Evolutionary conservation across 176 grass and related monocot species (phyloP).

Genomic region (Oryza longistaminata): DNA sequence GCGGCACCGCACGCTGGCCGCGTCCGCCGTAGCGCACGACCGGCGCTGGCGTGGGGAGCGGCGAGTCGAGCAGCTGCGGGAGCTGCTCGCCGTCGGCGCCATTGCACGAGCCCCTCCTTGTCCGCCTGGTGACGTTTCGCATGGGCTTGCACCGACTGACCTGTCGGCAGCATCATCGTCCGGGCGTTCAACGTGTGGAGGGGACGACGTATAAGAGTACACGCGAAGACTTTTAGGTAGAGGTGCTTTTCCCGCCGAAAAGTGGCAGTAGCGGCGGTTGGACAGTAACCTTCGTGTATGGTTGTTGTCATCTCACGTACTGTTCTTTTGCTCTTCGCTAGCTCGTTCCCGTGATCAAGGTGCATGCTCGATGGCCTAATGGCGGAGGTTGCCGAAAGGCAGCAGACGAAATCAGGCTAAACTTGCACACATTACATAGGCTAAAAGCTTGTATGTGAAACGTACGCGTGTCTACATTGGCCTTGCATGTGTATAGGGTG

Average conservation of each 20-base stretch:
- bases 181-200: background rate
- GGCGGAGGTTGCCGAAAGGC: constrained; percentile 51
- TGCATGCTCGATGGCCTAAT: constrained; percentile 45
- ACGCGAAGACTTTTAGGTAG: constrained; percentile 45
- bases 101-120: constrained; percentile 30
- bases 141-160: constrained; percentile 16
- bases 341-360: constrained; percentile 47
- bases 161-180: constrained; percentile 6
- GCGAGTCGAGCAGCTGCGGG: constrained; percentile 69
- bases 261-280: constrained; percentile 34
- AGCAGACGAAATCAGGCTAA: background rate
- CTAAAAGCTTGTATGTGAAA: background rate
- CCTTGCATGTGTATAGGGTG: background rate
- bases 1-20: constrained; percentile 37
- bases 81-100: constrained; percentile 9
- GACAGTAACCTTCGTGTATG: constrained; percentile 43
- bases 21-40: constrained; percentile 48
- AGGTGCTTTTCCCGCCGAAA: constrained; percentile 33
- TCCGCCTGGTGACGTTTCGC: constrained; percentile 49
- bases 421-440: background rate
- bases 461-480: background rate
- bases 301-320: constrained; percentile 14
- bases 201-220: constrained; percentile 43
- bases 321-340: background rate
- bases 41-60: constrained; percentile 74